These are phyloP conservation scores for Symbiotaphrina buchneri DNA, from an alignment of 495 filamentous ascomycete genomes.

Conservation along the genomic window DNA sequence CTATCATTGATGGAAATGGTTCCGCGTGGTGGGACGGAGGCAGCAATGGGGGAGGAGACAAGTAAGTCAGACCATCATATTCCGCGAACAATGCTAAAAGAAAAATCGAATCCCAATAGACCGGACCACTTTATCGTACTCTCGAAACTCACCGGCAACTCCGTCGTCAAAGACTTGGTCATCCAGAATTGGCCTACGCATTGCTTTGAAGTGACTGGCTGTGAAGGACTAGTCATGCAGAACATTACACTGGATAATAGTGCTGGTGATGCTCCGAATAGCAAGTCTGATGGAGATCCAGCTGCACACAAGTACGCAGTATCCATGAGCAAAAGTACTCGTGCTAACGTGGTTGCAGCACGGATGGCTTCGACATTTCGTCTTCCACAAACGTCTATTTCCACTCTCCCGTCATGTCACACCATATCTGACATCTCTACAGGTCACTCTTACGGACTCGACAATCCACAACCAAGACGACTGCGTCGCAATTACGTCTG, in stretches of 20 bases:
- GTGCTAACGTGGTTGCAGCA: background rate
- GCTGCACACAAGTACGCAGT: constrained; percentile 22
- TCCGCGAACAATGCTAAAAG: background rate
- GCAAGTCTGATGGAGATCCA: constrained; percentile 11
- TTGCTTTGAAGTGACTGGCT: constrained; percentile 15
- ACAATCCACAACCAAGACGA: constrained; percentile 22
- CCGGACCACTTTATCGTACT: constrained; percentile 25
- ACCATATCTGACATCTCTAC: constrained; percentile 9
- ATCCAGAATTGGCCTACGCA: constrained; percentile 22
- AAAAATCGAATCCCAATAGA: constrained; percentile 6
- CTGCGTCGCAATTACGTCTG: constrained; percentile 20
- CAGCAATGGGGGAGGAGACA: constrained; percentile 20
- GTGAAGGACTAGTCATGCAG: constrained; percentile 11
- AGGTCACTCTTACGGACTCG: constrained; percentile 11
- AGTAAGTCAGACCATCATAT: constrained; percentile 7
- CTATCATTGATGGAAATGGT: constrained; percentile 23
- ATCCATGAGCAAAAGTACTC: no score
- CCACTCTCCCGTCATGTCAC: no score
- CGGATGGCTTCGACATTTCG: constrained; percentile 15
- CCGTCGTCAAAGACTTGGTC: constrained; percentile 14
- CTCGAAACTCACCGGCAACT: constrained; percentile 15
- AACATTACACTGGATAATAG: constrained; percentile 18
- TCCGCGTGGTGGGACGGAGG: constrained; percentile 24
- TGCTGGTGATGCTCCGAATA: constrained; percentile 20
- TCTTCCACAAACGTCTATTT: no score